Evolutionary conservation across 768 basidiomycete genomes (phyloP).

Genomic region (Trichaptum fuscoviolaceum): DNA sequence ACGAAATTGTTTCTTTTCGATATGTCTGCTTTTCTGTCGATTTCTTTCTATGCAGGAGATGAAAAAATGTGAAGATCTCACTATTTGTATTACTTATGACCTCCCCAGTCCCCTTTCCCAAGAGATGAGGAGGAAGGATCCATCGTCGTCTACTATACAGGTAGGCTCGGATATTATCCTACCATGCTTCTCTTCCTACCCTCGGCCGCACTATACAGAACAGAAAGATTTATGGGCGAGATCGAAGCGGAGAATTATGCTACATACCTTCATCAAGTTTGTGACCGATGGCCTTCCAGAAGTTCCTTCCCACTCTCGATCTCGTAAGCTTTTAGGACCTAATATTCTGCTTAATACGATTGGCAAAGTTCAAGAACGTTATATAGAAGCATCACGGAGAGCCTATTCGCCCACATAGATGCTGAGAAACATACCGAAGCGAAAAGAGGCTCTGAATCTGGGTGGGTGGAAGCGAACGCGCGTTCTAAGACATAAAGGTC

Average conservation of each 20-base stretch:
- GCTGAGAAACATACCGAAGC: slow-evolving; percentile 29
- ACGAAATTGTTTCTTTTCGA: too few relatives aligned
- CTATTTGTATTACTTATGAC: too few relatives aligned
- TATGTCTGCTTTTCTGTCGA: too few relatives aligned
- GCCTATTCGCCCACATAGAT: too few relatives aligned
- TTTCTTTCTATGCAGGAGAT: too few relatives aligned
- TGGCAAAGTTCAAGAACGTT: too few relatives aligned
- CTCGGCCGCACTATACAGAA: slow-evolving; percentile 56
- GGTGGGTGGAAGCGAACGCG: slow-evolving; percentile 93
- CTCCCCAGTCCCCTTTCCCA: too few relatives aligned
- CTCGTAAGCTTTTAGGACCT: slow-evolving; percentile 58
- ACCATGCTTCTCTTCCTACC: slow-evolving; percentile 95
- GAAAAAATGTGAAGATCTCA: too few relatives aligned
- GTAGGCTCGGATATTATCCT: slow-evolving; percentile 37
- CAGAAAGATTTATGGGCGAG: slow-evolving; percentile 11
- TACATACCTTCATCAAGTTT: slow-evolving; percentile 70
- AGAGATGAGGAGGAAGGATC: too few relatives aligned
- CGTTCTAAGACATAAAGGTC: slow-evolving; percentile 97
- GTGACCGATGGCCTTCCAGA: slow-evolving; percentile 58
- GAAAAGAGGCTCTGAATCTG: slow-evolving; percentile 77
- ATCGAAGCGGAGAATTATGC: not conserved
- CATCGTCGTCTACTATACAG: not conserved
- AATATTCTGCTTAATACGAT: not conserved
- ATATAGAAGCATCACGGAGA: too few relatives aligned
- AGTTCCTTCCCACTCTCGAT: slow-evolving; percentile 47